phyloP scores from a whole-genome alignment of 2,329 filamentous ascomycete genomes.

The Decorospora gaudefroyi region DNA sequence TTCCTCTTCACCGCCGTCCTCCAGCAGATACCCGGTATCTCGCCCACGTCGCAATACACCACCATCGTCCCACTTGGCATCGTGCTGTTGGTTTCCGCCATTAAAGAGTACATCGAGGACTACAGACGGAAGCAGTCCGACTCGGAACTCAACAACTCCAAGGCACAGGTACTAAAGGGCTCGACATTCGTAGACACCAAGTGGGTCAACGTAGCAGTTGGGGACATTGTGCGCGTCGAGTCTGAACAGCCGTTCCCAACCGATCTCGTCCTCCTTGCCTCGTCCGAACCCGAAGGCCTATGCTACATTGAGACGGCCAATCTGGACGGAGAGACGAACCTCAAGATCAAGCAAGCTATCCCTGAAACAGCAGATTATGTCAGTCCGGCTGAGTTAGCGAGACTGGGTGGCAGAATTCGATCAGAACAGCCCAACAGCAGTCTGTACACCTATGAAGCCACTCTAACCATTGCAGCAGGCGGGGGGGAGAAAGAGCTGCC shows the following conservation, averaged over 20 bases:
- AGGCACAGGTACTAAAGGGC: constrained; percentile 79
- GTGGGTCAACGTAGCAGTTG: constrained; percentile 92
- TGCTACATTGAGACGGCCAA: constrained; percentile 99
- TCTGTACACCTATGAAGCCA: constrained; percentile 97
- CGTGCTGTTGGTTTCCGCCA: constrained; percentile 90
- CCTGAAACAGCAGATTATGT: constrained; percentile 90
- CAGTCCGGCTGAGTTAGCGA: constrained; percentile 81
- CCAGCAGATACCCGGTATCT: constrained; percentile 93
- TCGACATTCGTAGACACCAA: constrained; percentile 83
- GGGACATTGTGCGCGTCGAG: constrained; percentile 89
- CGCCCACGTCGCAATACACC: constrained; percentile 92
- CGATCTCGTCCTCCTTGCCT: constrained; percentile 87
- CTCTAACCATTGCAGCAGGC: constrained; percentile 84
- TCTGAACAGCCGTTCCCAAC: constrained; percentile 95
- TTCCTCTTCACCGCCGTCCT: constrained; percentile 96
- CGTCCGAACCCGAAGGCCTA: constrained; percentile 93
- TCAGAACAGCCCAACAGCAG: constrained; percentile 99
- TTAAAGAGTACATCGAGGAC: constrained; percentile 93
- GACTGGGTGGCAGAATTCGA: constrained; percentile 81
- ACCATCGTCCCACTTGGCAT: constrained; percentile 93
- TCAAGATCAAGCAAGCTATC: constrained; percentile 97
- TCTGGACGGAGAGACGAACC: constrained; percentile 93
- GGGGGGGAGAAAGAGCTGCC: constrained; percentile 92
- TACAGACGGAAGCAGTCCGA: constrained; percentile 88
- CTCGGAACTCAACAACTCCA: constrained; percentile 83